phyloP scores from a whole-genome alignment of 2,329 filamentous ascomycete species.

The Ophiostoma sp. region DNA sequence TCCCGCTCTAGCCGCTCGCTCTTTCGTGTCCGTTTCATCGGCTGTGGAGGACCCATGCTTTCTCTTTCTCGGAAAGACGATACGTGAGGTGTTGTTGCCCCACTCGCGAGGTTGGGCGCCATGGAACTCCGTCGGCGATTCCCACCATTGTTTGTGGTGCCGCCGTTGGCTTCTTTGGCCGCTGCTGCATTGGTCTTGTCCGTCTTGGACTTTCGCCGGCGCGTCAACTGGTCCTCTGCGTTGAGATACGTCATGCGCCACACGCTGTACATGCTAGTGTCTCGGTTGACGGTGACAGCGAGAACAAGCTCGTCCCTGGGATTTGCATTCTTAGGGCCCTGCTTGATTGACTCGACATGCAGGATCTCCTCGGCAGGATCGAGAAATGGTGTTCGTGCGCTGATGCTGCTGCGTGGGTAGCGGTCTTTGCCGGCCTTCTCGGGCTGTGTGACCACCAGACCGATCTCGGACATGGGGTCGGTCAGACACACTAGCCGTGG shows the following conservation, averaged over 20 bases:
- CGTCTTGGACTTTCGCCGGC: slow-evolving; percentile 44
- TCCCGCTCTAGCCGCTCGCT: slow-evolving; percentile 43
- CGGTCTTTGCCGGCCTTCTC: slow-evolving; percentile 38
- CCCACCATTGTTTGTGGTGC: not conserved
- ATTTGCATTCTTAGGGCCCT: slow-evolving; percentile 43
- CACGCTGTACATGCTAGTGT: slow-evolving; percentile 70
- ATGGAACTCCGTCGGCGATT: slow-evolving; percentile 56
- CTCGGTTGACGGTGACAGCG: slow-evolving; percentile 73
- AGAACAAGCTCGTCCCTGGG: slow-evolving; percentile 55
- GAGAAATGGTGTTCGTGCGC: slow-evolving; percentile 52
- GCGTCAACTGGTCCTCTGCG: slow-evolving; percentile 53
- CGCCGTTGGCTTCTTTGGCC: slow-evolving; percentile 22
- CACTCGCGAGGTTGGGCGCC: slow-evolving; percentile 64
- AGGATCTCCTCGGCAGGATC: slow-evolving; percentile 76
- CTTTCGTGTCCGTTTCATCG: slow-evolving; percentile 50
- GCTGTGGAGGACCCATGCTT: slow-evolving; percentile 61
- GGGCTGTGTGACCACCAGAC: slow-evolving; percentile 64
- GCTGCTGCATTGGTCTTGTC: slow-evolving; percentile 38
- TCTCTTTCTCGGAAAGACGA: slow-evolving; percentile 71
- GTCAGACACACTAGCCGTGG: slow-evolving; percentile 77
- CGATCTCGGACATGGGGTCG: slow-evolving; percentile 79
- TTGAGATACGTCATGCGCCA: slow-evolving; percentile 78
- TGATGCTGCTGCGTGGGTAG: slow-evolving; percentile 35
- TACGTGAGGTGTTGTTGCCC: slow-evolving; percentile 69
- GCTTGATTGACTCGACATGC: slow-evolving; percentile 61